phyloP scores from a whole-genome alignment of 495 filamentous ascomycete genomes.

The Talaromyces ruber region DNA sequence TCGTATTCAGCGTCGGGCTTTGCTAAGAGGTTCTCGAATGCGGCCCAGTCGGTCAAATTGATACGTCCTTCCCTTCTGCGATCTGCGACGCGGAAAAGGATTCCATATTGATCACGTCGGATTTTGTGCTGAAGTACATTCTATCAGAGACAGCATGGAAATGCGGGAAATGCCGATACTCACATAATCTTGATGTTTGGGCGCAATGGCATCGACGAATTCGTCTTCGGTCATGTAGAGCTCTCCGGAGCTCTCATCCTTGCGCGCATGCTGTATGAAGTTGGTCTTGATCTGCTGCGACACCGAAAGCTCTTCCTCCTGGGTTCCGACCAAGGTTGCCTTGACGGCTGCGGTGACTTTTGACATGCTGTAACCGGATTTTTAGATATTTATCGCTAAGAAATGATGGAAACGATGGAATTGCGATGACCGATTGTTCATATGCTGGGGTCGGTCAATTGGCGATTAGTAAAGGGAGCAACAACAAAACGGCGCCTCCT shows the following conservation, averaged over 20 bases:
- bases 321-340: slow-evolving; percentile 62
- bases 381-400: slow-evolving; percentile 2
- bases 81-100: slow-evolving; percentile 88
- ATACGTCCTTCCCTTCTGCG: slow-evolving; percentile 61
- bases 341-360: slow-evolving; percentile 65
- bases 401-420: background rate
- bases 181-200: slow-evolving; percentile 82
- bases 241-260: slow-evolving; percentile 68
- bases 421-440: background rate
- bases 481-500: background rate
- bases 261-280: slow-evolving; percentile 70
- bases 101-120: slow-evolving; percentile 84
- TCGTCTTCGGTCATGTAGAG: slow-evolving; percentile 70
- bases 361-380: slow-evolving; percentile 23
- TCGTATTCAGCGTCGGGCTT: slow-evolving; percentile 98
- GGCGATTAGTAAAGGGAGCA: background rate
- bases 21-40: slow-evolving; percentile 84
- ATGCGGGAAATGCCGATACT: slow-evolving; percentile 21
- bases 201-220: slow-evolving; percentile 87
- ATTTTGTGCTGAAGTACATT: slow-evolving; percentile 73
- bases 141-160: background rate
- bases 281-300: slow-evolving; percentile 60
- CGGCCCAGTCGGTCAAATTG: slow-evolving; percentile 75
- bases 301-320: slow-evolving; percentile 51
- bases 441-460: background rate